A percentile compares a stretch with the other conserved stretches of the same genome.
Conservation (phyloP, 768 basidiomycete species). For the Leccinum disarticulatum region DNA sequence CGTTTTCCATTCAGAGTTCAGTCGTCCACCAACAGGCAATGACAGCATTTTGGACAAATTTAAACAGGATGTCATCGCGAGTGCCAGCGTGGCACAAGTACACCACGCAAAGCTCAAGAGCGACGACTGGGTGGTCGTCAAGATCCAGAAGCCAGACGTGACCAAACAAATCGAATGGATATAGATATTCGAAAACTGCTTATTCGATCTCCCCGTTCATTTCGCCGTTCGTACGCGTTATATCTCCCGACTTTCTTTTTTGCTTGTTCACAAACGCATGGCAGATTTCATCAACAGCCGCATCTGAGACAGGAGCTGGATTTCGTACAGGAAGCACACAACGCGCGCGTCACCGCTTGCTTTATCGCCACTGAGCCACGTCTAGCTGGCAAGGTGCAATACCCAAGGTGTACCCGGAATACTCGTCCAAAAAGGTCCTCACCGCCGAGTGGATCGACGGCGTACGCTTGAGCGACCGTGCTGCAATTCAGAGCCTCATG, state of each 20-base stretch:
- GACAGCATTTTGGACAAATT: constrained; percentile 72
- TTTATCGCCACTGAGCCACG: constrained; percentile 70
- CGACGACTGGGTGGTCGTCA: constrained; percentile 82
- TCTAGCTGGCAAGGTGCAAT: constrained; percentile 73
- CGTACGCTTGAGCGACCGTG: constrained; percentile 65
- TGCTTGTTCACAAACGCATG: not conserved
- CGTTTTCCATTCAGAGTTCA: too few relatives aligned
- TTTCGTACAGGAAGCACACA: constrained; percentile 76
- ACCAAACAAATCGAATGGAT: constrained; percentile 85
- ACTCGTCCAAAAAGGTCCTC: constrained; percentile 76
- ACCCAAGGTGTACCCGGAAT: constrained; percentile 70
- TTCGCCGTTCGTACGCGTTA: constrained; percentile 64
- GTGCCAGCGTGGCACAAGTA: constrained; percentile 92
- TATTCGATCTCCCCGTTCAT: constrained; percentile 85
- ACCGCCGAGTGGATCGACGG: constrained; percentile 86
- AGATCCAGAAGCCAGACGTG: constrained; percentile 89
- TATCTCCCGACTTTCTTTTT: not conserved
- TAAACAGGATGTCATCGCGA: constrained; percentile 74
- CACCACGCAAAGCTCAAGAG: constrained; percentile 67
- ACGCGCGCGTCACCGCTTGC: constrained; percentile 67
- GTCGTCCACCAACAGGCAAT: constrained; percentile 42
- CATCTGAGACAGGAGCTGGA: constrained; percentile 83
- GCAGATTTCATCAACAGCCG: constrained; percentile 78
- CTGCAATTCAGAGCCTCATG: constrained; percentile 56
- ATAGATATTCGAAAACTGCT: constrained; percentile 76